These are phyloP conservation scores for Sordariomycetes sp. DNA, from an alignment of 2,329 filamentous ascomycete species.

Conservation along the genomic window DNA sequence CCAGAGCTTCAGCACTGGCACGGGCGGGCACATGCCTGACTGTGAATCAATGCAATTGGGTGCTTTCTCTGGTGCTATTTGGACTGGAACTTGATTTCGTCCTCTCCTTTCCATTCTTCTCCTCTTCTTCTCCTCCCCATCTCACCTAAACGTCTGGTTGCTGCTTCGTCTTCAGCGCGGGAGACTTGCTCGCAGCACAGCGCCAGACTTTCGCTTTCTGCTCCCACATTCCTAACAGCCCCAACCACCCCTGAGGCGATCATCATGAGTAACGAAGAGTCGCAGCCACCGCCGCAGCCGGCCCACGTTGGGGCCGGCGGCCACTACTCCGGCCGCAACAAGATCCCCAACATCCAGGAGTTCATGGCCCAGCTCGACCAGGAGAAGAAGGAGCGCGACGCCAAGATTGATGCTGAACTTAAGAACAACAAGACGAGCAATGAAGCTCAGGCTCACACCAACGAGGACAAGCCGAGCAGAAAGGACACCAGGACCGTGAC, in stretches of 20 bases:
- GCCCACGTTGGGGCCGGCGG: slow-evolving; percentile 22
- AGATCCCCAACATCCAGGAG: slow-evolving; percentile 78
- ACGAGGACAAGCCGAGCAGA: slow-evolving; percentile 22
- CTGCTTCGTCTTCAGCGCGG: too few relatives aligned
- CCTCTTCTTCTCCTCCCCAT: not conserved
- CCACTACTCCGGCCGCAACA: slow-evolving; percentile 76
- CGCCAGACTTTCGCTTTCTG: too few relatives aligned
- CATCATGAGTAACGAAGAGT: slow-evolving; percentile 1
- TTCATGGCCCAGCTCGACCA: slow-evolving; percentile 72
- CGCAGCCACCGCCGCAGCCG: too few relatives aligned
- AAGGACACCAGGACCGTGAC: slow-evolving; percentile 62
- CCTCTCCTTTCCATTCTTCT: not conserved
- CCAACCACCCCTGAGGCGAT: not conserved
- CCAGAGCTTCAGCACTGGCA: not conserved
- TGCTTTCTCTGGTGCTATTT: not conserved
- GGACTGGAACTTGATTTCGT: not conserved
- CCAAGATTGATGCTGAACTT: slow-evolving; percentile 53
- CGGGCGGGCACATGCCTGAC: not conserved
- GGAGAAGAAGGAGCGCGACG: slow-evolving; percentile 70
- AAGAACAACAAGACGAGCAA: slow-evolving; percentile 24
- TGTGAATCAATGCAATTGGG: not conserved
- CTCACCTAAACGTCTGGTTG: too few relatives aligned
- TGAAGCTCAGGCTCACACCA: slow-evolving; percentile 33
- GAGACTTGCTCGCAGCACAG: too few relatives aligned
- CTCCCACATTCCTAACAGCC: too few relatives aligned